Conservation (phyloP, 208 protist species). For the Novymonas esmeraldas region DNA sequence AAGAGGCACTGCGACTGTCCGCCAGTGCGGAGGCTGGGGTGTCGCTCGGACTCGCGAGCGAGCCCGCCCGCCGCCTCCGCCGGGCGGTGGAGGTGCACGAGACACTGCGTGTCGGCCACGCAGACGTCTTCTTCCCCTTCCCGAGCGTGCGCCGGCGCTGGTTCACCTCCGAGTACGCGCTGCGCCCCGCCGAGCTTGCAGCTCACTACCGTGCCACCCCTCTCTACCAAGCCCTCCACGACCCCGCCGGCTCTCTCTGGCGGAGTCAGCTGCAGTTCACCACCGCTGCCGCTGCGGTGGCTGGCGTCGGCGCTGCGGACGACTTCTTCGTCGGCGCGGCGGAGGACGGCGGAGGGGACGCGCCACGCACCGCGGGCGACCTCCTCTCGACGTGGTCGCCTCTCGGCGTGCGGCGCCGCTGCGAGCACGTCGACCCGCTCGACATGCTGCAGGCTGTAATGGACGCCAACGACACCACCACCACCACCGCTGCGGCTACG, state of each 20-base stretch:
- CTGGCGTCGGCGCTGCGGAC: background rate
- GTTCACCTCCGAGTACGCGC: constrained; percentile 71
- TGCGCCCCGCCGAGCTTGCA: constrained; percentile 48
- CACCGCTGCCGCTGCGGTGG: background rate
- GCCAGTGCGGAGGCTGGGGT: background rate
- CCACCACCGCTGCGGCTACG: background rate
- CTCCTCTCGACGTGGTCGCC: constrained; percentile 24
- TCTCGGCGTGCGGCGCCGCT: constrained; percentile 43
- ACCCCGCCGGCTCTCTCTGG: constrained; percentile 18
- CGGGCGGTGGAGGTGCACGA: constrained; percentile 34
- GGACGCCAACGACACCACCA: constrained; percentile 13
- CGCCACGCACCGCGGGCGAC: background rate
- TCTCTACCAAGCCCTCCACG: constrained; percentile 57
- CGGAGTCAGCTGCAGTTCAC: constrained; percentile 1
- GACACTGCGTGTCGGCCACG: constrained; percentile 54
- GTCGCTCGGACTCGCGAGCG: background rate
- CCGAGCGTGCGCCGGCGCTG: constrained; percentile 58
- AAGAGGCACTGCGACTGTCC: background rate
- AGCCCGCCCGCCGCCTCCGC: constrained; percentile 14
- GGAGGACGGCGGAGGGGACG: background rate
- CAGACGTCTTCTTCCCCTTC: constrained; percentile 85
- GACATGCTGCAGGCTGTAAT: constrained; percentile 54
- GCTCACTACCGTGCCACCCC: constrained; percentile 49
- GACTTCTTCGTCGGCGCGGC: background rate
- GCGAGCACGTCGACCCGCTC: constrained; percentile 48